Evolutionary conservation across 768 basidiomycete genomes (phyloP).

Genomic region (Amanita rimosa): DNA sequence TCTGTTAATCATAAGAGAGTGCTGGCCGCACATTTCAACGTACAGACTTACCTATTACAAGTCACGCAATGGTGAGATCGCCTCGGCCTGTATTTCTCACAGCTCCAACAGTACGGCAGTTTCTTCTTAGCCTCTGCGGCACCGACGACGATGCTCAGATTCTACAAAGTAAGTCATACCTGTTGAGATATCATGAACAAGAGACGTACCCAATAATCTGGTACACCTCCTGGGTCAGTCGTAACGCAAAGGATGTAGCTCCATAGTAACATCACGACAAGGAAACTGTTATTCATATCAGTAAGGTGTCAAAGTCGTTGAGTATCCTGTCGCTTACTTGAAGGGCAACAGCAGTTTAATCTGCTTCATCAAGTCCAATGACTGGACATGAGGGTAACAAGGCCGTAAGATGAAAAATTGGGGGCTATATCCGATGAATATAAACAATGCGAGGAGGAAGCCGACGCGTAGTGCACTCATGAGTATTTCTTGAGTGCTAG

Average conservation of each 20-base stretch:
- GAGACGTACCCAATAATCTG: slow-evolving; percentile 58
- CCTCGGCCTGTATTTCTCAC: slow-evolving; percentile 80
- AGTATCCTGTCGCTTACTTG: slow-evolving; percentile 49
- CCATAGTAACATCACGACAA: slow-evolving; percentile 75
- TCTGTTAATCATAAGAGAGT: slow-evolving; percentile 5
- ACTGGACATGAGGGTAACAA: slow-evolving; percentile 68
- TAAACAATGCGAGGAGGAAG: background rate
- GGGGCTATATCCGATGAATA: slow-evolving; percentile 74
- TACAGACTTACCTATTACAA: slow-evolving; percentile 51
- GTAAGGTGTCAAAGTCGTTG: background rate
- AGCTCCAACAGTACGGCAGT: slow-evolving; percentile 83
- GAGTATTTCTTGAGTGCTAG: background rate
- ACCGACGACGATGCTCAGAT: background rate
- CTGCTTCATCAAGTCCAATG: slow-evolving; percentile 60
- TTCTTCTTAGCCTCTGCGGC: slow-evolving; percentile 75
- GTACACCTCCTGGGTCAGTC: slow-evolving; percentile 81
- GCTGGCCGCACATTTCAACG: no score
- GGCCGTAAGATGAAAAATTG: slow-evolving; percentile 89
- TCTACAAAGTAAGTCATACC: slow-evolving; percentile 4
- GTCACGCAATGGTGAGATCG: slow-evolving; percentile 87
- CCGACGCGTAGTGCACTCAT: background rate
- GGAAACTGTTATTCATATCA: slow-evolving; percentile 33
- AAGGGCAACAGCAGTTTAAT: slow-evolving; percentile 69
- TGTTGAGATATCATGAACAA: slow-evolving; percentile 27
- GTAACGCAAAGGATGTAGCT: slow-evolving; percentile 79